phyloP scores from a whole-genome alignment of 106 monocot species.

The Acorus gramineus region DNA sequence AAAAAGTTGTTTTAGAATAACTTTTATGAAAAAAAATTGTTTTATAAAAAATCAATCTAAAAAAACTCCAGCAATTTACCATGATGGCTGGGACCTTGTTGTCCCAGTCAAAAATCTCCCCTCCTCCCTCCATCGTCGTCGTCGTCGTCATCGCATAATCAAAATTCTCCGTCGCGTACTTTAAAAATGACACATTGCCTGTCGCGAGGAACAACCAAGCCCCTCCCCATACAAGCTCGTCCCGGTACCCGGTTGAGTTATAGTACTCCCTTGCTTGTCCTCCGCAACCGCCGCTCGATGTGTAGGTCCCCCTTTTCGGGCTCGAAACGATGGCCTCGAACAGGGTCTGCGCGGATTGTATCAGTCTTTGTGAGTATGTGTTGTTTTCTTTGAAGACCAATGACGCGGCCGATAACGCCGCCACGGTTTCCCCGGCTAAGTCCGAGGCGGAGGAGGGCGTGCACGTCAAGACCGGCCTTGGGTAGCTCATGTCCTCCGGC shows the following conservation, averaged over 20 bases:
- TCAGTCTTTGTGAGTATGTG: slow-evolving; percentile 7
- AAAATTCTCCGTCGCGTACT: slow-evolving; percentile 17
- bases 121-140: background rate
- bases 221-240: slow-evolving; percentile 32
- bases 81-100: slow-evolving; percentile 39
- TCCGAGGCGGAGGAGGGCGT: slow-evolving; percentile 10
- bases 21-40: background rate
- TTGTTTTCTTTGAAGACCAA: slow-evolving; percentile 15
- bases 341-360: slow-evolving; percentile 9
- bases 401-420: slow-evolving; percentile 32
- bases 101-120: slow-evolving; percentile 29
- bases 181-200: slow-evolving; percentile 16
- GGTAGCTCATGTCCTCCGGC: slow-evolving; percentile 34
- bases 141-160: slow-evolving; percentile 3
- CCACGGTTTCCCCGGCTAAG: slow-evolving; percentile 24
- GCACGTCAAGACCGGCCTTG: slow-evolving; percentile 14
- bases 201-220: slow-evolving; percentile 38
- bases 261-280: slow-evolving; percentile 14
- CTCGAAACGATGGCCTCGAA: slow-evolving; percentile 7
- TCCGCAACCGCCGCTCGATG: slow-evolving; percentile 13
- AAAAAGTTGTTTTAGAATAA: background rate
- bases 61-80: slow-evolving; percentile 1
- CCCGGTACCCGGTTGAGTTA: slow-evolving; percentile 22
- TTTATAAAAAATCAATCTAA: background rate
- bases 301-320: slow-evolving; percentile 8